Evolutionary conservation across 306 rosid genomes (phyloP).

Genomic region (Urtica urens): DNA sequence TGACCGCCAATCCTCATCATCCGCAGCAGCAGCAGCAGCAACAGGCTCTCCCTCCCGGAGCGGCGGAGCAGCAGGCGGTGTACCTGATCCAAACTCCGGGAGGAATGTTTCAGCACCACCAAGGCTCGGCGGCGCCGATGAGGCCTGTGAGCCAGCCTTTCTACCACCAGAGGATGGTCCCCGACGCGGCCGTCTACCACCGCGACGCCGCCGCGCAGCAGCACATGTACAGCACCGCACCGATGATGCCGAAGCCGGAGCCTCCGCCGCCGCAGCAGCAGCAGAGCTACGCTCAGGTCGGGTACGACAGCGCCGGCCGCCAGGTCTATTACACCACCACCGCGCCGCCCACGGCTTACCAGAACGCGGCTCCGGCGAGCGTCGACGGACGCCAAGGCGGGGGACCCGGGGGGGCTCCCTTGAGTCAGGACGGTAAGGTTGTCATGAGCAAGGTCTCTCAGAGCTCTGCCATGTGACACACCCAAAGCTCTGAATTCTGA

Average conservation of each 20-base stretch:
- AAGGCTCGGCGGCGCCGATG: constrained; percentile 20
- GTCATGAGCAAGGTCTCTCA: constrained; percentile 19
- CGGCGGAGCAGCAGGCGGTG: constrained; percentile 54
- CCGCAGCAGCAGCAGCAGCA: constrained; percentile 47
- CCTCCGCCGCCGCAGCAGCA: constrained; percentile 9
- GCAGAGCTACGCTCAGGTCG: constrained; percentile 37
- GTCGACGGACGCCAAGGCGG: constrained; percentile 34
- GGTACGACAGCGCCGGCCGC: constrained; percentile 35
- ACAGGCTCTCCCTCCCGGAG: too few species aligned
- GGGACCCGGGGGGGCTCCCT: neutral
- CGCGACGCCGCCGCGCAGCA: constrained; percentile 23
- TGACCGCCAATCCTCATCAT: constrained; percentile 21
- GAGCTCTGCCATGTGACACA: constrained; percentile 28
- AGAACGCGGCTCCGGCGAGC: constrained; percentile 20
- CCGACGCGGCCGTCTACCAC: constrained; percentile 23
- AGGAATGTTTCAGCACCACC: constrained; percentile 37
- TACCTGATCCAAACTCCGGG: constrained; percentile 46
- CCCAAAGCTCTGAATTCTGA: too few species aligned
- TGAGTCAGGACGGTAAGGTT: constrained; percentile 37
- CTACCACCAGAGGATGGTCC: constrained; percentile 39
- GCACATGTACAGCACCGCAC: constrained; percentile 29
- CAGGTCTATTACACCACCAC: constrained; percentile 37
- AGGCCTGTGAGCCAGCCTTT: constrained; percentile 42
- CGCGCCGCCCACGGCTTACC: constrained; percentile 29
- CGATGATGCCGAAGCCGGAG: constrained; percentile 16